These are phyloP conservation scores for Schizothecium vesticola DNA, from an alignment of 495 filamentous ascomycete species.

Conservation along the genomic window DNA sequence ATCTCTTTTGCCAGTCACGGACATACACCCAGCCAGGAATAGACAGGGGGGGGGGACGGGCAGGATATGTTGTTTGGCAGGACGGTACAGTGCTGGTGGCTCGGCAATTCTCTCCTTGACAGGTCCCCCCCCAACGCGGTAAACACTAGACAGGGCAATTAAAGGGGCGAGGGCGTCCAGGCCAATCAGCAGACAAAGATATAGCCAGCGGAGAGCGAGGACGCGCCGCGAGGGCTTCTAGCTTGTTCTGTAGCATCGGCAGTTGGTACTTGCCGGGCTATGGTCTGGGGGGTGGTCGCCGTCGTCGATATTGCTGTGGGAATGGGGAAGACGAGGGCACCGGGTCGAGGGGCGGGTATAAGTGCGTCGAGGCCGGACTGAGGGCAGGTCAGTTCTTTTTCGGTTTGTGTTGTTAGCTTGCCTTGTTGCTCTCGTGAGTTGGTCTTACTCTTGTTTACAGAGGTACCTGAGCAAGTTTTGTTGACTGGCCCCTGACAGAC, in stretches of 20 bases:
- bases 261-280: constrained; percentile 29
- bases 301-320: constrained; percentile 14
- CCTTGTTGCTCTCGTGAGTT: not conserved
- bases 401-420: not conserved
- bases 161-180: constrained; percentile 22
- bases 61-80: not conserved
- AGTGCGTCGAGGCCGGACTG: constrained; percentile 11
- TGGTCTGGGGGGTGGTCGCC: not conserved
- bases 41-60: not conserved
- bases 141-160: constrained; percentile 30
- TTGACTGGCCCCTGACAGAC: not conserved
- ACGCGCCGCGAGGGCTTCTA: constrained; percentile 22
- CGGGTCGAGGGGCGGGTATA: not conserved
- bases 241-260: constrained; percentile 39
- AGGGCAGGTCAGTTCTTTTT: not conserved
- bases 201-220: constrained; percentile 30
- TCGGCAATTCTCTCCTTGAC: constrained; percentile 29
- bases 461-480: not conserved
- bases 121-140: constrained; percentile 22
- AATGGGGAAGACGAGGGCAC: not conserved
- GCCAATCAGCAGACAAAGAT: constrained; percentile 32
- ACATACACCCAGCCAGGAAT: not conserved
- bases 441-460: not conserved
- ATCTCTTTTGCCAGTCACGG: not conserved
- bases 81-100: no score